A percentile compares a stretch with the other conserved stretches of the same genome.
Conservation (phyloP, 192 early-diverging fungal genomes). For the Kickxella alabastrina region DNA sequence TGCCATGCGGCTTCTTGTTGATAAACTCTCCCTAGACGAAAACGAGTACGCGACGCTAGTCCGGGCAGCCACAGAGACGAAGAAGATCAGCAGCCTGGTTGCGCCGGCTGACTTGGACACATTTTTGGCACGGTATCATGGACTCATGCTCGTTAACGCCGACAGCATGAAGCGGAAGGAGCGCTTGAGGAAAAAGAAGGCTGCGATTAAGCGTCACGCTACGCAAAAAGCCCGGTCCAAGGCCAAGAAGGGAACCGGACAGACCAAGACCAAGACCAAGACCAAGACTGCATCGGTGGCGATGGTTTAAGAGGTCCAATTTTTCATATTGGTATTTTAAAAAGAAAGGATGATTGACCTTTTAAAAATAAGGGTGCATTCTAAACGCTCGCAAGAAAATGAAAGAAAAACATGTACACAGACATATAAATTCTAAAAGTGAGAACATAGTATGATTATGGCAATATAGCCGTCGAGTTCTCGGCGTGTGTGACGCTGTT, state of each 20-base stretch:
- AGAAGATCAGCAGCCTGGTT: conserved; percentile 44
- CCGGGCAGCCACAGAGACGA: conserved; percentile 33
- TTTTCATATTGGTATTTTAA: too few relatives aligned
- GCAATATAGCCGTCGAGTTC: conserved; percentile 30
- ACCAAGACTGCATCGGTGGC: too few relatives aligned
- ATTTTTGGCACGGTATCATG: conserved; percentile 44
- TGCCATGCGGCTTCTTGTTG: conserved; percentile 29
- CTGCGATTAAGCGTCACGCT: conserved; percentile 16
- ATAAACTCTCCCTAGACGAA: conserved; percentile 32
- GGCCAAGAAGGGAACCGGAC: conserved; percentile 15
- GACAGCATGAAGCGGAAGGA: conserved; percentile 46
- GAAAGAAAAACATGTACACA: too few relatives aligned
- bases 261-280: conserved; percentile 3
- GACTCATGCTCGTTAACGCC: conserved; percentile 22
- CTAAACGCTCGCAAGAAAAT: too few relatives aligned
- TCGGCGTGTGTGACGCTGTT: conserved; percentile 28
- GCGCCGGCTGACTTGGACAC: conserved; percentile 30
- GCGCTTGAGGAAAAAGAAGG: conserved; percentile 38
- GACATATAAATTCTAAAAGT: too few relatives aligned
- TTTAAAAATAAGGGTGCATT: too few relatives aligned
- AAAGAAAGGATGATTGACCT: too few relatives aligned
- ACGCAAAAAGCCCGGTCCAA: conserved; percentile 13
- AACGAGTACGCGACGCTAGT: conserved; percentile 41
- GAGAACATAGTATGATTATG: too few relatives aligned
- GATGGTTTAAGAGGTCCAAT: too few relatives aligned